Evolutionary conservation across 192 early-diverging fungal genomes (phyloP), one percentile per base, ranked within the genome.

Genomic region (Coemansia sp.): DNA sequence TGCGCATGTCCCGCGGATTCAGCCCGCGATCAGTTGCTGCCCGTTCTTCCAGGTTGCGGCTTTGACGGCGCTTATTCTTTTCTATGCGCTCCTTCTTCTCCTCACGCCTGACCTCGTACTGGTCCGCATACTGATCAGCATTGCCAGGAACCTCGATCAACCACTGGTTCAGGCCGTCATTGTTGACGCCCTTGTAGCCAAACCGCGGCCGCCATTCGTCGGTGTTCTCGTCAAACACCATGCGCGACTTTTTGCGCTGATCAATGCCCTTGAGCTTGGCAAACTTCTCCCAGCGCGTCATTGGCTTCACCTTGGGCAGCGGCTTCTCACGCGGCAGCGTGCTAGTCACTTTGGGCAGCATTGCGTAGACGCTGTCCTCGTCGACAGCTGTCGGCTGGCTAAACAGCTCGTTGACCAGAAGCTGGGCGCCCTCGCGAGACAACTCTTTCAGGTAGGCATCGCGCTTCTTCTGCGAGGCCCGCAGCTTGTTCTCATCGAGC

Each of bases 261-360:
- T 86, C 82, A 70, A 99, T 97, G 12, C 93, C 93, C 78, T 99
- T 99, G 67, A 79, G 76, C 64, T 91, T 87, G 45, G 97, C 97
- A 76, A 99, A 99, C 82, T 90, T 90, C 75, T 99, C 95, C 97
- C 97, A 99, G 56, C 93, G 87, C 9, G 97, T 99, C 77, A 83
- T 67, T 10, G 88, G 82, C 66, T 92, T 92, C 27, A 83, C 84
- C 75, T 92, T 91, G 29, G 97, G 97, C 17, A 95, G 57, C 23
- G 91, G 90, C 70, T 97, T 94, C 46, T 94, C 94, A 57, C 95
- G 85, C 12, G 95, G 94, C 19, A 96, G 54, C 10, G 73, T 58
- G 0, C 84, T 84, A 17, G 63, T 79, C 5, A 81, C 78, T 6
- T 64, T 73, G 12, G 94, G 94, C 10, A 98, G 85, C 34, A 75